phyloP scores from a whole-genome alignment of 2,329 filamentous ascomycete species.

The Aspergillus intermedius region DNA sequence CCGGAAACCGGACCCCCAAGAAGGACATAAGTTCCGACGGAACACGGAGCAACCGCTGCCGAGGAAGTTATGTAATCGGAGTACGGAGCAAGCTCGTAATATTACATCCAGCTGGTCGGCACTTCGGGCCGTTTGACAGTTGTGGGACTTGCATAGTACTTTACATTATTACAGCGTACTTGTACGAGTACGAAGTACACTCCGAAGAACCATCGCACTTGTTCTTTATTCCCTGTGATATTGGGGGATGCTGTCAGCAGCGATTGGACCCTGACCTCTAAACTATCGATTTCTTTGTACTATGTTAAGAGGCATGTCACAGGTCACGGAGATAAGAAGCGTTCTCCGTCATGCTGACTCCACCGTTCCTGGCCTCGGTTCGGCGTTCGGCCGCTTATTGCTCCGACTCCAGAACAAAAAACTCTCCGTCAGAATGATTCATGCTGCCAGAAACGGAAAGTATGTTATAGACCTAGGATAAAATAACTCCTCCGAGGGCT shows the following conservation, averaged over 20 bases:
- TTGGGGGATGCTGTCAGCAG: too few relatives aligned
- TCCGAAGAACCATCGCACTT: too few relatives aligned
- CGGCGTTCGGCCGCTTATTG: neutral
- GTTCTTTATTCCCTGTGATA: too few relatives aligned
- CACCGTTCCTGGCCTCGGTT: neutral
- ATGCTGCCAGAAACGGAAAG: neutral
- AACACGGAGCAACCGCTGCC: neutral
- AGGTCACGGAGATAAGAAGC: neutral
- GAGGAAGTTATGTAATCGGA: slow-evolving; percentile 2
- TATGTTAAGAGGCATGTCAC: neutral
- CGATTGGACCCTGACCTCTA: neutral
- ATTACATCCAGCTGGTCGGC: slow-evolving; percentile 13
- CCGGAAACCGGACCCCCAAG: neutral
- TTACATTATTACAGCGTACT: neutral
- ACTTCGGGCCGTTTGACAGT: slow-evolving; percentile 10
- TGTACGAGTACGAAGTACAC: neutral
- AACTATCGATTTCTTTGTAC: neutral
- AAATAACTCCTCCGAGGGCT: neutral
- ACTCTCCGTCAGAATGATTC: neutral
- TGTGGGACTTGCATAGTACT: neutral
- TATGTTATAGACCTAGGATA: neutral
- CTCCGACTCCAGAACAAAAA: neutral
- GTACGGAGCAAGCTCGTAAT: slow-evolving; percentile 4
- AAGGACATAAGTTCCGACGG: slow-evolving; percentile 1
- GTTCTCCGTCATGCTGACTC: neutral